These are phyloP conservation scores for Xylaria sp. DNA, from an alignment of 2,329 filamentous ascomycete species.

Conservation along the genomic window DNA sequence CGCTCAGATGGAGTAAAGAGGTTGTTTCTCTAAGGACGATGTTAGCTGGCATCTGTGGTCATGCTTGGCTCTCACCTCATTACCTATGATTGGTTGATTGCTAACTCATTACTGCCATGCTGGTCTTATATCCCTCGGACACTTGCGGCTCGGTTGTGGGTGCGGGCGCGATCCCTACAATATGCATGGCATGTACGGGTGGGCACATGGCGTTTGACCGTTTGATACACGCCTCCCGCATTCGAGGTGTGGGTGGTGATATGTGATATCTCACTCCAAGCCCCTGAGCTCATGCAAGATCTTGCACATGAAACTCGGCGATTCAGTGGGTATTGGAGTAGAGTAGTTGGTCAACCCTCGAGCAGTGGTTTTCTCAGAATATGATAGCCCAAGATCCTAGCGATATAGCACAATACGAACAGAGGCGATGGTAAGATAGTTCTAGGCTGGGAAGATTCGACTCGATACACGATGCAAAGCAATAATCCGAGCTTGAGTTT, in stretches of 20 bases:
- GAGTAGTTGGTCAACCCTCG: not conserved
- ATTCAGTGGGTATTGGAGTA: not conserved
- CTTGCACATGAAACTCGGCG: constrained; percentile 7
- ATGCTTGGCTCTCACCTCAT: not conserved
- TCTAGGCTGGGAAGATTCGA: not conserved
- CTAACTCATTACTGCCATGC: not conserved
- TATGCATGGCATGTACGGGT: not conserved
- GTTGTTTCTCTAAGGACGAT: not conserved
- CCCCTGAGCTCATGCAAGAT: constrained; percentile 12
- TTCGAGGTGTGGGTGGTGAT: not conserved
- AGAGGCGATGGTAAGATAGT: not conserved
- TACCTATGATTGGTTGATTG: not conserved
- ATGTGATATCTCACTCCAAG: constrained; percentile 13
- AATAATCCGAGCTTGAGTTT: not conserved
- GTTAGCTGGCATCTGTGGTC: not conserved
- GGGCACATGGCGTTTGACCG: not conserved
- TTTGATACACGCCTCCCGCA: not conserved
- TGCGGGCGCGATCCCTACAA: not conserved
- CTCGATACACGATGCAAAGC: not conserved
- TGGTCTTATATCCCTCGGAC: not conserved
- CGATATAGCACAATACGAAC: not conserved
- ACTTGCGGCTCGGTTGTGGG: not conserved
- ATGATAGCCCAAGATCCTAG: not conserved
- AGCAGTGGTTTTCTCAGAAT: not conserved
- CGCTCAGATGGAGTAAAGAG: not conserved